phyloP scores from a whole-genome alignment of 805 yeast species.

The Ogataea methanolica region DNA sequence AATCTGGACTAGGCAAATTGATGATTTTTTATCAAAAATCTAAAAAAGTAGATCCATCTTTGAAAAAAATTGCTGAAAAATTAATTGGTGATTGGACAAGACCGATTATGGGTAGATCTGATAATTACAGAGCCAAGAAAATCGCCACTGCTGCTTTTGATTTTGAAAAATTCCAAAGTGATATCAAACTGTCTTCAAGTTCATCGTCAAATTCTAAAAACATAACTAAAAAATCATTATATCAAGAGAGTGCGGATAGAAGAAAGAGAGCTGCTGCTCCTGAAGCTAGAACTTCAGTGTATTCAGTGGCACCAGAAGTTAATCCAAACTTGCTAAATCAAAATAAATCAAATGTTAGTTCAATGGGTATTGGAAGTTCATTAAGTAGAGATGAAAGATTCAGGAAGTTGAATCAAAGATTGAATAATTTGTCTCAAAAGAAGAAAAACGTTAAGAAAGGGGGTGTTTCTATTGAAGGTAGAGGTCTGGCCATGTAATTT shows the following conservation, averaged over 20 bases:
- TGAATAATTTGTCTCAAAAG: slow-evolving; percentile 43
- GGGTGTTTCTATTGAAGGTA: slow-evolving; percentile 80
- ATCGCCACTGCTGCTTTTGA: slow-evolving; percentile 68
- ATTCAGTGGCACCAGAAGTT: slow-evolving; percentile 84
- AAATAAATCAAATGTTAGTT: slow-evolving; percentile 33
- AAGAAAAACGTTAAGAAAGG: slow-evolving; percentile 52
- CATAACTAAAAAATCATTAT: slow-evolving; percentile 51
- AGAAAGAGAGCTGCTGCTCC: slow-evolving; percentile 96
- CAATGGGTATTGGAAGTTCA: slow-evolving; percentile 46
- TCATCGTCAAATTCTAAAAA: slow-evolving; percentile 24
- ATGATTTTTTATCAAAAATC: slow-evolving; percentile 90
- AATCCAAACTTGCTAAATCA: slow-evolving; percentile 44
- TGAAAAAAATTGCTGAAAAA: slow-evolving; percentile 86
- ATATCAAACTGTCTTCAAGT: slow-evolving; percentile 29
- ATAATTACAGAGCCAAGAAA: slow-evolving; percentile 84
- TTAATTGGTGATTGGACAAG: slow-evolving; percentile 97
- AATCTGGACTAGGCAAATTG: slow-evolving; percentile 91
- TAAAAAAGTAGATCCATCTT: slow-evolving; percentile 78
- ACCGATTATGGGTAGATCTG: slow-evolving; percentile 94
- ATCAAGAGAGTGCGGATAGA: slow-evolving; percentile 87
- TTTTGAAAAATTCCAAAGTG: slow-evolving; percentile 45
- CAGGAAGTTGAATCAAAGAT: slow-evolving; percentile 65
- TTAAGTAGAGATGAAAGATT: slow-evolving; percentile 70
- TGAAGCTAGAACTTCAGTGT: slow-evolving; percentile 82
- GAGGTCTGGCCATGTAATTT: slow-evolving; percentile 33